Conservation (phyloP, 441 rosid genomes). For the Codiaeum variegatum region DNA sequence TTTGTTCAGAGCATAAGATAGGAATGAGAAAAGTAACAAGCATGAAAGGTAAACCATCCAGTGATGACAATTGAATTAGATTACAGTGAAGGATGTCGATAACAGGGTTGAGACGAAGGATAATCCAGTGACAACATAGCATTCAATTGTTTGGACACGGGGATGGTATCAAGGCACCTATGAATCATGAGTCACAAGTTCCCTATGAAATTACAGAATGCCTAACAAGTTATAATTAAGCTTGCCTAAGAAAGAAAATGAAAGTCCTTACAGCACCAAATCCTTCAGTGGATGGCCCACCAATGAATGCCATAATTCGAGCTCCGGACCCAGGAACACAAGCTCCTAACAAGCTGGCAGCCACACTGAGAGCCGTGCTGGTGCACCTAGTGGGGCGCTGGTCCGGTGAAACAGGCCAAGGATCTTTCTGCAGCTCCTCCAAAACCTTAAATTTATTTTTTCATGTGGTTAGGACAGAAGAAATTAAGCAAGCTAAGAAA, state of each 20-base stretch:
- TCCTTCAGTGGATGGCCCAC: slow-evolving; percentile 86
- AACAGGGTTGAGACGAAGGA: neutral
- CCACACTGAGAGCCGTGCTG: slow-evolving; percentile 70
- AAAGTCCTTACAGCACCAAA: slow-evolving; percentile 64
- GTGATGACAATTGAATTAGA: neutral
- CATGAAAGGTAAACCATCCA: neutral
- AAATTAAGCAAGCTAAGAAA: neutral
- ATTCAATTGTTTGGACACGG: neutral
- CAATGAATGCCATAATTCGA: slow-evolving; percentile 81
- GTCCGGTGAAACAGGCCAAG: slow-evolving; percentile 63
- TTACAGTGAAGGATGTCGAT: neutral
- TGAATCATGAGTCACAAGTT: neutral
- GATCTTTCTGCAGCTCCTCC: slow-evolving; percentile 82
- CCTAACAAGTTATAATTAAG: neutral
- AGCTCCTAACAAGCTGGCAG: slow-evolving; percentile 79
- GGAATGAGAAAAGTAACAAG: neutral
- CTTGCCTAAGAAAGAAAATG: slow-evolving; percentile 1
- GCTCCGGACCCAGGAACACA: slow-evolving; percentile 95
- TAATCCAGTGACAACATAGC: neutral
- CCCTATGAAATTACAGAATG: neutral
- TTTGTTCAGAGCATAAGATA: neutral
- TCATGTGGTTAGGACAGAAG: neutral
- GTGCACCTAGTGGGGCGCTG: slow-evolving; percentile 82
- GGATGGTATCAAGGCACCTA: neutral
- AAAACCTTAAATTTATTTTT: slow-evolving; percentile 34